These are phyloP conservation scores for Achaetomium macrosporum DNA, from an alignment of 2,329 filamentous ascomycete genomes.

Conservation along the genomic window DNA sequence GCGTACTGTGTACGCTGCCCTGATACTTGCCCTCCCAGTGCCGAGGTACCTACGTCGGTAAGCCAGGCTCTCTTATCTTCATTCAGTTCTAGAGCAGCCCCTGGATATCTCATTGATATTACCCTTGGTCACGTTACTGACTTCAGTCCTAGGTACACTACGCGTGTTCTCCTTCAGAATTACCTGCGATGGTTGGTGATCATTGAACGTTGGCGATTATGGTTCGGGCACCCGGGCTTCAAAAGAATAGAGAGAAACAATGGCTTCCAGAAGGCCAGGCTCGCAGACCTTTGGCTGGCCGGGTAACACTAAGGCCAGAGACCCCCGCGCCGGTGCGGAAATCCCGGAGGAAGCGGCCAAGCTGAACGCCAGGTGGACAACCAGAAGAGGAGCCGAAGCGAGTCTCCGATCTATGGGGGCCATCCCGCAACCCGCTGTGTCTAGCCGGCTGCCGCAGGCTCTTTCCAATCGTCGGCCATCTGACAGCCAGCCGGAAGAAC, in stretches of 20 bases:
- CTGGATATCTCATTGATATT: neutral
- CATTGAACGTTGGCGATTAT: conserved; percentile 18
- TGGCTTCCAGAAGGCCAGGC: conserved; percentile 24
- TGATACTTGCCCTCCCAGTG: conserved; percentile 5
- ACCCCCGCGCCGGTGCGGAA: conserved; percentile 9
- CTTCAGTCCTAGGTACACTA: neutral
- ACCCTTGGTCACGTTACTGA: neutral
- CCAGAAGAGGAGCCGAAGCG: conserved; percentile 11
- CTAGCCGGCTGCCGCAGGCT: conserved; percentile 36
- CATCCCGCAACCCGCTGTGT: conserved; percentile 24
- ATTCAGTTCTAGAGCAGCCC: conserved; percentile 3
- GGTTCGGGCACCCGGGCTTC: conserved; percentile 13
- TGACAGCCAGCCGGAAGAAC: conserved; percentile 27
- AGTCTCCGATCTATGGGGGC: conserved; percentile 16
- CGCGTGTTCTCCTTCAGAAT: neutral
- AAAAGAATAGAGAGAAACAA: conserved; percentile 19
- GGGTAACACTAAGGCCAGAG: conserved; percentile 15
- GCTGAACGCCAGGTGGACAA: conserved; percentile 9
- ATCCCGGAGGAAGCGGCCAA: conserved; percentile 7
- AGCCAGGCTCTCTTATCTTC: neutral
- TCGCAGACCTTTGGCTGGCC: conserved; percentile 18
- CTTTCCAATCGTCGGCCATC: conserved; percentile 28
- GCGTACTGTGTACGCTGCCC: conserved; percentile 7
- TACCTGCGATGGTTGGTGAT: conserved; percentile 10
- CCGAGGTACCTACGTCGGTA: too few relatives aligned